Conservation (phyloP, 2,329 filamentous ascomycete genomes). For the Neurospora sp. region DNA sequence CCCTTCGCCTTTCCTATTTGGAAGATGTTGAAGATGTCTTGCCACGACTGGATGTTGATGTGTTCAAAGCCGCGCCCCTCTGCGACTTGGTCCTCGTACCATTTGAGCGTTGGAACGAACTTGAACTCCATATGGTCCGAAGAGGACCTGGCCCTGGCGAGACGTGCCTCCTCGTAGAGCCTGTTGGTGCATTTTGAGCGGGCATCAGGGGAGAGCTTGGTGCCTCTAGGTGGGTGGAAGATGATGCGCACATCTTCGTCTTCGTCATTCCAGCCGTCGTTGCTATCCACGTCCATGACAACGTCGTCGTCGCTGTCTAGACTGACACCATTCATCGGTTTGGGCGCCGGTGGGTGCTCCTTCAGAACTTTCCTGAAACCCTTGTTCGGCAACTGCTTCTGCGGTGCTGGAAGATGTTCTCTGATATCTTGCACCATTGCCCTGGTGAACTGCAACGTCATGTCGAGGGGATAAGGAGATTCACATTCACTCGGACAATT, state of each 20-base stretch:
- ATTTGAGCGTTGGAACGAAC: conserved; percentile 38
- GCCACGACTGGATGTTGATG: conserved; percentile 34
- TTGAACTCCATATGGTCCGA: conserved; percentile 25
- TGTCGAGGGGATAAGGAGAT: conserved; percentile 29
- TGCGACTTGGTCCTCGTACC: conserved; percentile 38
- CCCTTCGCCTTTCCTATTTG: conserved; percentile 3
- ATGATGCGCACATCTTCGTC: conserved; percentile 25
- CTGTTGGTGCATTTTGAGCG: conserved; percentile 31
- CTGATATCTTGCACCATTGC: conserved; percentile 23
- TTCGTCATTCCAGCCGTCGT: conserved; percentile 17
- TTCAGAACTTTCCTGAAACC: conserved; percentile 30
- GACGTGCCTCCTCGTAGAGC: conserved; percentile 30
- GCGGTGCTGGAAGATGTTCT: conserved; percentile 26
- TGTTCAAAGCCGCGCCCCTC: conserved; percentile 42
- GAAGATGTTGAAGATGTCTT: conserved; percentile 26
- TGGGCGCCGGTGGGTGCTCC: conserved; percentile 4
- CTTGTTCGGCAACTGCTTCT: conserved; percentile 17
- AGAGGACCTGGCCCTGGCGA: conserved; percentile 10
- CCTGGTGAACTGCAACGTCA: conserved; percentile 29
- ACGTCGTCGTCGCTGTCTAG: conserved; percentile 13
- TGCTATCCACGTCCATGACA: conserved; percentile 13
- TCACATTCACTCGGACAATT: conserved; percentile 12
- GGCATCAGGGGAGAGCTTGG: conserved; percentile 1
- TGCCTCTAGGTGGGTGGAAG: conserved; percentile 36
- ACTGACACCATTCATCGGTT: not conserved